These are phyloP conservation scores for Osmanthus fragrans DNA, from an alignment of 257 asterid species.

Conservation along the genomic window DNA sequence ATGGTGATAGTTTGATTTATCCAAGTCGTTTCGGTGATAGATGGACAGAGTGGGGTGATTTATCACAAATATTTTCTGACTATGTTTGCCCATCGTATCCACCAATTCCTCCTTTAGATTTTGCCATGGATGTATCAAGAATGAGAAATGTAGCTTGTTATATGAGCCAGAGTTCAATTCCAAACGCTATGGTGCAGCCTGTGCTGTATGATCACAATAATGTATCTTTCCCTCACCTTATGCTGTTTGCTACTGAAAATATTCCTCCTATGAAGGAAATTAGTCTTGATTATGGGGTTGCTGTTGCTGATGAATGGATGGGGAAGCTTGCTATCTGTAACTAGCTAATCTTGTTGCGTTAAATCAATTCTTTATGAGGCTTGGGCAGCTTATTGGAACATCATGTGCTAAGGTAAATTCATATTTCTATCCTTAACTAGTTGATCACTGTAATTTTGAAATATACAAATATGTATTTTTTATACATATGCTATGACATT, in stretches of 20 bases:
- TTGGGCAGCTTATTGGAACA: slow-evolving; percentile 17
- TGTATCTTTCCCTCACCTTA: slow-evolving; percentile 76
- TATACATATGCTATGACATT: background rate
- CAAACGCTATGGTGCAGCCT: slow-evolving; percentile 78
- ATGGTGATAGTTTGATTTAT: slow-evolving; percentile 77
- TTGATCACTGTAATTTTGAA: background rate
- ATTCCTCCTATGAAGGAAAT: slow-evolving; percentile 88
- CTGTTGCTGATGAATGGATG: slow-evolving; percentile 67
- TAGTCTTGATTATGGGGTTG: slow-evolving; percentile 81
- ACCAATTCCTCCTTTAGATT: slow-evolving; percentile 73
- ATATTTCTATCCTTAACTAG: background rate
- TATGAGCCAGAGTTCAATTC: slow-evolving; percentile 74
- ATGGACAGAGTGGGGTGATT: slow-evolving; percentile 91
- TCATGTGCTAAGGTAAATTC: slow-evolving; percentile 33
- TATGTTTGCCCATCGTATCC: slow-evolving; percentile 62
- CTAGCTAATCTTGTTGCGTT: slow-evolving; percentile 30
- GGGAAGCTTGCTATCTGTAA: slow-evolving; percentile 81
- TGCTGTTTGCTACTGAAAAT: slow-evolving; percentile 89
- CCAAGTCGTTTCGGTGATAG: slow-evolving; percentile 70
- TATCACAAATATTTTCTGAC: slow-evolving; percentile 56
- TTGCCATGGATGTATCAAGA: slow-evolving; percentile 82
- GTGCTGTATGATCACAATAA: slow-evolving; percentile 79
- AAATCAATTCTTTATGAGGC: slow-evolving; percentile 22
- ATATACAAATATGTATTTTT: background rate
- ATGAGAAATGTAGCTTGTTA: slow-evolving; percentile 91